A percentile compares a stretch with the other conserved stretches of the same genome.
These are phyloP conservation scores for Cyclotella kingstonii DNA, from an alignment of 108 stramenopile genomes.

Conservation along the genomic window DNA sequence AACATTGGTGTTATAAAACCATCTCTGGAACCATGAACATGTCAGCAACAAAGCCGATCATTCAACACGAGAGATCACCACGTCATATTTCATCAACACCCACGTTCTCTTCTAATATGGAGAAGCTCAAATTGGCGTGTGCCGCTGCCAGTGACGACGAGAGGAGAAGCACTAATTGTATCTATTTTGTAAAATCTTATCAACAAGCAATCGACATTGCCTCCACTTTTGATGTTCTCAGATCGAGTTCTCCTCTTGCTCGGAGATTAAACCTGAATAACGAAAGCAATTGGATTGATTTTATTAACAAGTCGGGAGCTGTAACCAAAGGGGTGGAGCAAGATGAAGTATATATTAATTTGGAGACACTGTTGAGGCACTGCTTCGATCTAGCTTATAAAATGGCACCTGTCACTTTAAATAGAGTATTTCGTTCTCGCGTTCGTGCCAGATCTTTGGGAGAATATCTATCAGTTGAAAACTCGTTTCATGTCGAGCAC, in stretches of 20 bases:
- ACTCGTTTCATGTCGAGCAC: too few relatives aligned
- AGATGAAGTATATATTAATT: constrained; percentile 6
- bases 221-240: constrained; percentile 34
- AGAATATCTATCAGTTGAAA: too few relatives aligned
- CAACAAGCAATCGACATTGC: constrained; percentile 27
- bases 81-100: constrained; percentile 40
- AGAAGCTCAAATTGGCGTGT: constrained; percentile 14
- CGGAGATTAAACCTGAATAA: constrained; percentile 19
- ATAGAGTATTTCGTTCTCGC: background rate
- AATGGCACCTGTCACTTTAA: constrained; percentile 20
- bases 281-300: constrained; percentile 29
- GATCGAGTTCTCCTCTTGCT: constrained; percentile 22
- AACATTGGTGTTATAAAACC: too few relatives aligned
- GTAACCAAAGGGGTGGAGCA: background rate
- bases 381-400: constrained; percentile 47
- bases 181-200: constrained; percentile 14
- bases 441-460: constrained; percentile 1
- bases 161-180: background rate
- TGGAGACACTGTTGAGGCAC: constrained; percentile 34
- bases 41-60: background rate
- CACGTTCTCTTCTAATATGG: constrained; percentile 38
- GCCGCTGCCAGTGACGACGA: background rate
- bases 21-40: too few relatives aligned
- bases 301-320: constrained; percentile 4
- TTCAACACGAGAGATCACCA: background rate